Conservation (phyloP, 768 basidiomycete species). For the Mycena kentingensis region DNA sequence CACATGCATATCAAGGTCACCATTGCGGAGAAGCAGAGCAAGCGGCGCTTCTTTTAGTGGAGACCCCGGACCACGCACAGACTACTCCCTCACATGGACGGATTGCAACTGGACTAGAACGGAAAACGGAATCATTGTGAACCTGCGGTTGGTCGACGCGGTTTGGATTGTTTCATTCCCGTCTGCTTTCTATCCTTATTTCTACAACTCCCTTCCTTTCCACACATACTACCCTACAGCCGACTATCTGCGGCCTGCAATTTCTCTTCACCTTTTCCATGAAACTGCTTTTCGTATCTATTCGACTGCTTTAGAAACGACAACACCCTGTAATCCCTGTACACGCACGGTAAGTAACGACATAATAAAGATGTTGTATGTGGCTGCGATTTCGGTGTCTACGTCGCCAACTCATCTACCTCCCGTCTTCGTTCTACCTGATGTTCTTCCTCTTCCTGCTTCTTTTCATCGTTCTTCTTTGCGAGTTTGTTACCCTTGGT, state of each 20-base stretch:
- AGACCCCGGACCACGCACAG: neutral
- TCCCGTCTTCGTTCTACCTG: conserved; percentile 23
- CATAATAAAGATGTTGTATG: neutral
- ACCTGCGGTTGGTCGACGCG: neutral
- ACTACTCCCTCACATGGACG: neutral
- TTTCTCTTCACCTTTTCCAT: neutral
- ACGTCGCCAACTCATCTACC: conserved; percentile 11
- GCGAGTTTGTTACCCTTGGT: conserved; percentile 36
- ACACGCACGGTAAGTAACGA: neutral
- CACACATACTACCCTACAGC: neutral
- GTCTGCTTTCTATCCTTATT: conserved; percentile 19
- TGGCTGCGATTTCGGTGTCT: conserved; percentile 7
- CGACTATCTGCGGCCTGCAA: neutral
- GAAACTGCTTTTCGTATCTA: neutral
- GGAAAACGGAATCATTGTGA: conserved; percentile 7
- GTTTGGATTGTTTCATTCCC: conserved; percentile 9
- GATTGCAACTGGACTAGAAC: conserved; percentile 8
- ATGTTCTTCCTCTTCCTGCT: conserved; percentile 35
- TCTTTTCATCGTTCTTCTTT: conserved; percentile 30
- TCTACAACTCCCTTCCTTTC: neutral
- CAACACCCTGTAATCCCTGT: neutral
- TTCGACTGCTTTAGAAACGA: neutral
- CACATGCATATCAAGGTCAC: conserved; percentile 78
- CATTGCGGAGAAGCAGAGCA: conserved; percentile 71
- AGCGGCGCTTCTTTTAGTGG: conserved; percentile 72